A percentile compares a stretch with the other conserved stretches of the same genome.
phyloP scores from a whole-genome alignment of 306 rosid species.

The Cercis canadensis region DNA sequence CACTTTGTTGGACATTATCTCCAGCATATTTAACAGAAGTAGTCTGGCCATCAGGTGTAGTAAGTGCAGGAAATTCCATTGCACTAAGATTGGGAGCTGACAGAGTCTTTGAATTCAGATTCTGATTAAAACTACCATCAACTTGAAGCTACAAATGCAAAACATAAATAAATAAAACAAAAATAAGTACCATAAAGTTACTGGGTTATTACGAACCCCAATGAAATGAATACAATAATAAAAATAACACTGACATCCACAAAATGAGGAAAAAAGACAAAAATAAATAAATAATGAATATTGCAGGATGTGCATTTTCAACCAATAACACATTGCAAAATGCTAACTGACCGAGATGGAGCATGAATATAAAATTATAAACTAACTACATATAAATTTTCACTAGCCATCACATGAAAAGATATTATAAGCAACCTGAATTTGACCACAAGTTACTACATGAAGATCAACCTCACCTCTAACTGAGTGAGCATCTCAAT shows the following conservation, averaged over 20 bases:
- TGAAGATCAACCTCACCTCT: slow-evolving; percentile 65
- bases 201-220: slow-evolving; percentile 3
- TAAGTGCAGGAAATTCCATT: slow-evolving; percentile 89
- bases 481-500: slow-evolving; percentile 94
- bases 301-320: slow-evolving; percentile 16
- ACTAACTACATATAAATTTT: slow-evolving; percentile 7
- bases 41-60: slow-evolving; percentile 60
- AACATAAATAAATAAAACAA: slow-evolving; percentile 22
- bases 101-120: slow-evolving; percentile 70
- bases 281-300: neutral
- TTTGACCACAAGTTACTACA: slow-evolving; percentile 11
- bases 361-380: slow-evolving; percentile 3
- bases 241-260: slow-evolving; percentile 13
- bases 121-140: slow-evolving; percentile 76
- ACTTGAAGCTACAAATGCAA: slow-evolving; percentile 83
- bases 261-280: slow-evolving; percentile 17
- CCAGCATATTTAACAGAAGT: slow-evolving; percentile 62
- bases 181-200: slow-evolving; percentile 14
- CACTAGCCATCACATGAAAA: neutral
- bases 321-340: slow-evolving; percentile 30
- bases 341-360: slow-evolving; percentile 24
- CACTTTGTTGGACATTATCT: slow-evolving; percentile 73
- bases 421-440: slow-evolving; percentile 18
- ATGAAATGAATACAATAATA: slow-evolving; percentile 31
- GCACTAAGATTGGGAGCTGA: slow-evolving; percentile 76